phyloP scores from a whole-genome alignment of 108 stramenopile genomes.

The Stephanodiscus triporus region DNA sequence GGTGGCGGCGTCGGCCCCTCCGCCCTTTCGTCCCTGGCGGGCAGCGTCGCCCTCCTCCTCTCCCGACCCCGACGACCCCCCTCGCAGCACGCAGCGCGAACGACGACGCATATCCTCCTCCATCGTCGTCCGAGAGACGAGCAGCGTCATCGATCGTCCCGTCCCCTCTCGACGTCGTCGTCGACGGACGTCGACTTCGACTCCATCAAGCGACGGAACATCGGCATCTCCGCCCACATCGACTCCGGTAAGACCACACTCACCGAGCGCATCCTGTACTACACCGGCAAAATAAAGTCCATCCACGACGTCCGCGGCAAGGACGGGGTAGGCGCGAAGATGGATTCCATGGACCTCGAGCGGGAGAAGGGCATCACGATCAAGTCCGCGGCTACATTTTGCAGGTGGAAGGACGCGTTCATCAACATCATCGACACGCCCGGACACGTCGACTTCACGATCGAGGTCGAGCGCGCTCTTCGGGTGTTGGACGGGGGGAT shows the following conservation, averaged over 20 bases:
- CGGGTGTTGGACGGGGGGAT: conserved; percentile 99
- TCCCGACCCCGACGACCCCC: not conserved
- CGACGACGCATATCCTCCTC: not conserved
- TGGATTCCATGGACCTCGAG: conserved; percentile 99
- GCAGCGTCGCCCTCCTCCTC: not conserved
- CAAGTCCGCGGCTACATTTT: conserved; percentile 99
- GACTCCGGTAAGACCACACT: conserved; percentile 99
- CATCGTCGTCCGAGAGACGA: conserved; percentile 8
- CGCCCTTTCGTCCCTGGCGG: conserved; percentile 1
- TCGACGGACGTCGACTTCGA: conserved; percentile 11
- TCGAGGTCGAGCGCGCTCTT: conserved; percentile 97
- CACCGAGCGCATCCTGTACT: conserved; percentile 99
- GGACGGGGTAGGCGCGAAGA: conserved; percentile 99
- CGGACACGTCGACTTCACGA: conserved; percentile 96
- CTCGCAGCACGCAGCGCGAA: not conserved
- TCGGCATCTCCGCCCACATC: conserved; percentile 99
- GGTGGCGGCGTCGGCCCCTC: not conserved
- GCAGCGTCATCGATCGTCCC: not conserved
- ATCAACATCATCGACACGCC: conserved; percentile 99
- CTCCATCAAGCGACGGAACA: conserved; percentile 86
- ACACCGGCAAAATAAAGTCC: conserved; percentile 96
- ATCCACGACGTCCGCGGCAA: conserved; percentile 99
- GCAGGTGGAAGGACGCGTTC: conserved; percentile 93
- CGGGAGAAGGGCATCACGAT: conserved; percentile 99
- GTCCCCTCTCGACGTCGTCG: not conserved